A percentile compares a stretch with the other conserved stretches of the same genome.
phyloP scores from a whole-genome alignment of 306 rosid species.

The Inga oerstediana region DNA sequence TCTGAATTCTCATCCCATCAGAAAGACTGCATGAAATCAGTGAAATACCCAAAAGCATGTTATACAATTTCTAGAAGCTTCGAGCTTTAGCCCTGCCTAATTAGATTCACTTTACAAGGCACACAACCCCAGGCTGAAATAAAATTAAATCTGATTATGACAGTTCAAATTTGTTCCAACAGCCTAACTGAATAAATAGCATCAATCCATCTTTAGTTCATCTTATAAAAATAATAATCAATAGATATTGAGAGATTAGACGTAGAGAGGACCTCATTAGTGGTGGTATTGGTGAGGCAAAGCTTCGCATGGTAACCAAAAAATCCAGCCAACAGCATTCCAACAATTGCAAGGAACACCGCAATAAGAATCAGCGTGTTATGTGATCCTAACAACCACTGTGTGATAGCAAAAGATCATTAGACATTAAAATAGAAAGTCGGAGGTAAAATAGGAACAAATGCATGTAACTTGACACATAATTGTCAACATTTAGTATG shows the following conservation, averaged over 20 bases:
- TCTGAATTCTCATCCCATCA: slow-evolving; percentile 5
- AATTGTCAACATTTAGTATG: slow-evolving; percentile 13
- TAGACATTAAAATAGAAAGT: slow-evolving; percentile 21
- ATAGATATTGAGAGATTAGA: slow-evolving; percentile 17
- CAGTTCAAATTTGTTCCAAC: background rate
- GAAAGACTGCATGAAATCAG: background rate
- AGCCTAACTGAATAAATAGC: background rate
- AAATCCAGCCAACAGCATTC: slow-evolving; percentile 80
- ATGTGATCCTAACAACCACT: slow-evolving; percentile 90
- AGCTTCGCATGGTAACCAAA: slow-evolving; percentile 89
- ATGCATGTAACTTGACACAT: background rate
- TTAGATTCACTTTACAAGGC: background rate
- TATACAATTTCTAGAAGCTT: background rate
- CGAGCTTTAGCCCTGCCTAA: slow-evolving; percentile 16
- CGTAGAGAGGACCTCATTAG: slow-evolving; percentile 75
- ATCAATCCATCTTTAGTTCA: slow-evolving; percentile 2
- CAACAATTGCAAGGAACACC: slow-evolving; percentile 83
- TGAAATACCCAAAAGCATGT: background rate
- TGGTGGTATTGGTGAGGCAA: slow-evolving; percentile 87
- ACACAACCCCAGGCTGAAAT: slow-evolving; percentile 16
- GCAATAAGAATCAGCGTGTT: slow-evolving; percentile 82
- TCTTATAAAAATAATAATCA: background rate
- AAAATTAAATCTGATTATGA: slow-evolving; percentile 4
- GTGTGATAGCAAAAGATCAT: slow-evolving; percentile 36
- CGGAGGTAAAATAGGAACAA: slow-evolving; percentile 9